Percentiles rank a stretch among this genome's conserved stretches.
Conservation (phyloP, 371 early-diverging fungal species). For the Mucor plumbeus region DNA sequence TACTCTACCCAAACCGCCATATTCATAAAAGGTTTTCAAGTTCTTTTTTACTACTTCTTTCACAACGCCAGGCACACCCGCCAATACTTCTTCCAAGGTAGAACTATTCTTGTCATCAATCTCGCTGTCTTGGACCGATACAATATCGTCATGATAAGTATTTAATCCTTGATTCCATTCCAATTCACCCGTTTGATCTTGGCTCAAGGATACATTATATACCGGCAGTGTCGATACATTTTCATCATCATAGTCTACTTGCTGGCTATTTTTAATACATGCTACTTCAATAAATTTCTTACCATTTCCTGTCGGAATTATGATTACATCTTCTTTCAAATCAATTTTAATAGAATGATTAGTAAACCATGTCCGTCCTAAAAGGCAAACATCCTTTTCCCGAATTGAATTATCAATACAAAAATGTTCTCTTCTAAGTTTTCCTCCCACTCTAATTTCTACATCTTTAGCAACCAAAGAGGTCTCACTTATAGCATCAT, state of each 20-base stretch:
- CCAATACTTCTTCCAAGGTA: no score
- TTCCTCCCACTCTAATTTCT: no score
- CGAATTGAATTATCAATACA: slow-evolving; percentile 11
- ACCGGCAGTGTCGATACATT: not conserved
- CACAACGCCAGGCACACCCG: no score
- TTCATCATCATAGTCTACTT: not conserved
- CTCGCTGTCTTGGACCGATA: no score
- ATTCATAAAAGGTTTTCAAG: slow-evolving; percentile 1
- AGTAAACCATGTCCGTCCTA: slow-evolving; percentile 15
- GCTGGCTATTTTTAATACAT: slow-evolving; percentile 2
- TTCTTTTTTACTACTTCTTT: no score
- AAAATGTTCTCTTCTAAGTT: slow-evolving; percentile 19
- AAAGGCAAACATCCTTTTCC: not conserved
- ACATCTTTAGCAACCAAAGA: no score
- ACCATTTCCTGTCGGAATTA: not conserved
- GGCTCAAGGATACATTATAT: no score
- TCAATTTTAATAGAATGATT: slow-evolving; percentile 7
- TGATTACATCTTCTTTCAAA: not conserved
- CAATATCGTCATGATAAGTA: no score
- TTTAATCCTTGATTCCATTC: no score
- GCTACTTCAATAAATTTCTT: slow-evolving; percentile 4
- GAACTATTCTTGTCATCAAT: no score
- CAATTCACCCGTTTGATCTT: no score
- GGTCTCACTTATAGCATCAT: slow-evolving; percentile 21
- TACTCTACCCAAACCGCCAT: slow-evolving; percentile 11